These are phyloP conservation scores for Boletus tomentosulus DNA, from an alignment of 768 basidiomycete genomes.

Conservation along the genomic window DNA sequence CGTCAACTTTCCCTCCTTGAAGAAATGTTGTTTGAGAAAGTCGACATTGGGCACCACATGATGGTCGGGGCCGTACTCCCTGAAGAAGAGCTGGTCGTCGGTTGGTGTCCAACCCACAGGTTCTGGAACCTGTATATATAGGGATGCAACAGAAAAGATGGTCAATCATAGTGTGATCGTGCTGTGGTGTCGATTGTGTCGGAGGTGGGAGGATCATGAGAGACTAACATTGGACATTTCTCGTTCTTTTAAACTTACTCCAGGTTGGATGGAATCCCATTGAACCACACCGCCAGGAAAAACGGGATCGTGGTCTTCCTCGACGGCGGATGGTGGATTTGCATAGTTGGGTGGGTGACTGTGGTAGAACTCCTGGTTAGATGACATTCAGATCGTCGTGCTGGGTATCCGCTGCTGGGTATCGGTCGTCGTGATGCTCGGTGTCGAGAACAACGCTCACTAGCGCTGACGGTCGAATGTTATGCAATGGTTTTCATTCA, in stretches of 20 bases:
- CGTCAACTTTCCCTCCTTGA: slow-evolving; percentile 76
- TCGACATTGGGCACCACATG: slow-evolving; percentile 65
- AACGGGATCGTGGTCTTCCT: slow-evolving; percentile 31
- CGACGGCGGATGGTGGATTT: slow-evolving; percentile 12
- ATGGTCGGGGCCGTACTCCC: slow-evolving; percentile 38
- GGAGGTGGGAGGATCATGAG: slow-evolving; percentile 9
- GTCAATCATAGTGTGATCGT: slow-evolving; percentile 27
- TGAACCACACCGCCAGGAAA: slow-evolving; percentile 22
- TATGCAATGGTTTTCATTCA: slow-evolving; percentile 1
- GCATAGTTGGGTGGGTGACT: slow-evolving; percentile 7
- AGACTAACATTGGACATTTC: slow-evolving; percentile 32
- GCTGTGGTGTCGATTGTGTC: slow-evolving; percentile 12
- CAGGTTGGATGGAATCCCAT: slow-evolving; percentile 17
- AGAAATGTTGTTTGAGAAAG: slow-evolving; percentile 87
- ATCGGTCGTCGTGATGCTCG: slow-evolving; percentile 9
- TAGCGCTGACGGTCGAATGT: slow-evolving; percentile 8
- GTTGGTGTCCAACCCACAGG: slow-evolving; percentile 62
- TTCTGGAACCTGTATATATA: slow-evolving; percentile 54
- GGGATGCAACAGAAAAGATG: slow-evolving; percentile 13
- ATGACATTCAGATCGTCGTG: slow-evolving; percentile 18
- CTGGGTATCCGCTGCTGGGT: slow-evolving; percentile 18
- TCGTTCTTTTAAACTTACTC: slow-evolving; percentile 28
- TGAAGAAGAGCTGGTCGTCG: slow-evolving; percentile 68
- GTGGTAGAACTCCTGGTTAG: slow-evolving; percentile 25
- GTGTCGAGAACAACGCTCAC: neutral